Percentiles rank a stretch among this genome's conserved stretches.
Evolutionary conservation across 2,329 filamentous ascomycete genomes (phyloP).

Genomic region (Elsinoe necatrix): DNA sequence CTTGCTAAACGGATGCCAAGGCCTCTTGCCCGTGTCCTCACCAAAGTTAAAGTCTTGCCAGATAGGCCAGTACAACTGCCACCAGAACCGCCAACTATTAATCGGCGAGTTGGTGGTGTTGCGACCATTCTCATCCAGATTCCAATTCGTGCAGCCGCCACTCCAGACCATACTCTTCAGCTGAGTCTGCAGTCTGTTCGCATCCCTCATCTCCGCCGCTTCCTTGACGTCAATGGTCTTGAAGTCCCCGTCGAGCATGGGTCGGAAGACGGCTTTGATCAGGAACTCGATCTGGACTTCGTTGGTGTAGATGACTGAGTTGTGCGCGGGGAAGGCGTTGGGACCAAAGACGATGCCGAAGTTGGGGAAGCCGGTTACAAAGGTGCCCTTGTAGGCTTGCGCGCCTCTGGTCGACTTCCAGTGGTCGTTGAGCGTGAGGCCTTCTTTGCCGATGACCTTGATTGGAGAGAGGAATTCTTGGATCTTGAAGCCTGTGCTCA

Average conservation of each 20-base stretch:
- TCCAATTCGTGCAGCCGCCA: constrained; percentile 12
- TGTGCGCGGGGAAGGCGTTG: constrained; percentile 27
- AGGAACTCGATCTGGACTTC: constrained; percentile 22
- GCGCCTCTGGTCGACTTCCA: constrained; percentile 54
- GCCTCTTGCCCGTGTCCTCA: background rate
- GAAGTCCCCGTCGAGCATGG: constrained; percentile 29
- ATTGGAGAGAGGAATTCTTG: constrained; percentile 31
- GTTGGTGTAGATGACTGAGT: constrained; percentile 18
- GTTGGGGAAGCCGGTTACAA: constrained; percentile 38
- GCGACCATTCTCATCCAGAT: constrained; percentile 2
- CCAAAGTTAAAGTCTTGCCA: constrained; percentile 11
- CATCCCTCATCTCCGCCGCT: constrained; percentile 27
- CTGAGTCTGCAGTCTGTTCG: constrained; percentile 26
- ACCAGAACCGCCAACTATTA: constrained; percentile 13
- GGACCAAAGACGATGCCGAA: constrained; percentile 23
- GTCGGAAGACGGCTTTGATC: constrained; percentile 25
- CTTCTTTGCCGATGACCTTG: constrained; percentile 25
- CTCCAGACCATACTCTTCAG: constrained; percentile 13
- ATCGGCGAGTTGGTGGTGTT: constrained; percentile 12
- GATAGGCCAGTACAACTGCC: constrained; percentile 10
- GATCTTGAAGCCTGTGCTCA: constrained; percentile 32
- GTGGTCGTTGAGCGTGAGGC: constrained; percentile 21
- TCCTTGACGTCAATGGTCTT: constrained; percentile 32
- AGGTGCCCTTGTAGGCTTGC: constrained; percentile 52
- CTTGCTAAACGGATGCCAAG: background rate